These are phyloP conservation scores for Ilex paraguariensis DNA, from an alignment of 305 asterid species.

Conservation along the genomic window DNA sequence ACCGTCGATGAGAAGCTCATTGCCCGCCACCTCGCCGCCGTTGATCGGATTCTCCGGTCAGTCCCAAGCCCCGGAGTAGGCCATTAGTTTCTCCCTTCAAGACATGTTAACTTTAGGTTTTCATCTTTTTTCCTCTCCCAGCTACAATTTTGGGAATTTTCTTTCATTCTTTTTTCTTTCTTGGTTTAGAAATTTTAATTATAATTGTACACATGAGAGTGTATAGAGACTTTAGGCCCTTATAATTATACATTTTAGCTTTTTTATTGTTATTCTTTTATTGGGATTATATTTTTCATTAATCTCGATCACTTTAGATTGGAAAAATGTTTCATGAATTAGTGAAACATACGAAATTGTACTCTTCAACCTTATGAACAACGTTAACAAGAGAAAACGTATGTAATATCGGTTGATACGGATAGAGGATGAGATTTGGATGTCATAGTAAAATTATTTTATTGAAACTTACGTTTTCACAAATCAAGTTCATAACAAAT, in stretches of 20 bases:
- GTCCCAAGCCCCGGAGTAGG: conserved; percentile 41
- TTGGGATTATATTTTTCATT: neutral
- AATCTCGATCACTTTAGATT: neutral
- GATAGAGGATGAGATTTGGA: too few species aligned
- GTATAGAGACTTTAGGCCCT: conserved; percentile 14
- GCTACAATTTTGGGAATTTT: conserved; percentile 17
- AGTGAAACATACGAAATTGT: too few species aligned
- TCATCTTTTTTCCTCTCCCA: neutral
- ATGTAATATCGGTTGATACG: too few species aligned
- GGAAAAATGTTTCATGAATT: too few species aligned
- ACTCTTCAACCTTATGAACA: too few species aligned
- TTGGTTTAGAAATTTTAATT: conserved; percentile 10
- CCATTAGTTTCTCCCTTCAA: conserved; percentile 6
- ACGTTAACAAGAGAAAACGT: too few species aligned
- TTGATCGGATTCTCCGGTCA: conserved; percentile 30
- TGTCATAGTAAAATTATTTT: too few species aligned
- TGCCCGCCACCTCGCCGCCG: conserved; percentile 18
- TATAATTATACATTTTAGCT: neutral
- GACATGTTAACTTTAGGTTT: neutral
- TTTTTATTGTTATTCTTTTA: conserved; percentile 14
- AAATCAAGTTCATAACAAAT: too few species aligned
- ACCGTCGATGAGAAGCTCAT: conserved; percentile 12
- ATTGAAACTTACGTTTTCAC: too few species aligned
- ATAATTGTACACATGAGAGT: conserved; percentile 15
- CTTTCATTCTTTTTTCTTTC: neutral